Evolutionary conservation across 805 yeast genomes (phyloP).

Genomic region (Candida germanica): DNA sequence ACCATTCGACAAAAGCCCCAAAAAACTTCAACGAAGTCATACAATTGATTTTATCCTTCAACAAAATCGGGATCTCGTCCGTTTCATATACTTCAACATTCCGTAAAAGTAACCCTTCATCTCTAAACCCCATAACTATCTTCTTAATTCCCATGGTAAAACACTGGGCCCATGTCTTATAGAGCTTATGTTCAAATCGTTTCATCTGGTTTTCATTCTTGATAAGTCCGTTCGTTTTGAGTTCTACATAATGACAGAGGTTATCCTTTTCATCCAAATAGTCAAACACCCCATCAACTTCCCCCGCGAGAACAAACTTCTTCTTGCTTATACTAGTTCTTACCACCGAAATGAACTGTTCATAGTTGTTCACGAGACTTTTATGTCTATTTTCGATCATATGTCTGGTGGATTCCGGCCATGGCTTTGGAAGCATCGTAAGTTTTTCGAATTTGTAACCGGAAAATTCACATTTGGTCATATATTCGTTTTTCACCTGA

Average conservation of each 20-base stretch:
- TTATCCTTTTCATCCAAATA: slow-evolving; percentile 49
- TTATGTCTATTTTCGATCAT: slow-evolving; percentile 65
- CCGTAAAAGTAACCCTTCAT: slow-evolving; percentile 59
- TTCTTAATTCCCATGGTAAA: slow-evolving; percentile 82
- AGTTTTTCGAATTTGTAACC: slow-evolving; percentile 87
- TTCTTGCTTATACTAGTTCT: slow-evolving; percentile 78
- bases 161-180: slow-evolving; percentile 90
- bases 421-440: slow-evolving; percentile 72
- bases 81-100: slow-evolving; percentile 74
- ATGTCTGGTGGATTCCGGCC: slow-evolving; percentile 64
- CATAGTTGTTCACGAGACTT: slow-evolving; percentile 61
- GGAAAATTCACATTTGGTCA: slow-evolving; percentile 47
- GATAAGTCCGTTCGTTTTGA: slow-evolving; percentile 68
- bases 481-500: slow-evolving; percentile 24
- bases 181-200: slow-evolving; percentile 71
- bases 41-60: slow-evolving; percentile 66
- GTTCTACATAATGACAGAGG: slow-evolving; percentile 75
- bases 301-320: slow-evolving; percentile 75
- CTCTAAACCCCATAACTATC: slow-evolving; percentile 83
- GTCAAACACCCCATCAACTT: slow-evolving; percentile 89
- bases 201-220: slow-evolving; percentile 54
- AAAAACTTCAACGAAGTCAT: slow-evolving; percentile 81
- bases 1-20: slow-evolving; percentile 81
- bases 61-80: slow-evolving; percentile 69
- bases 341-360: slow-evolving; percentile 79